Base-by-base conservation (phyloP, 2,329 filamentous ascomycete genomes). In the Achaetomium macrosporum region DNA sequence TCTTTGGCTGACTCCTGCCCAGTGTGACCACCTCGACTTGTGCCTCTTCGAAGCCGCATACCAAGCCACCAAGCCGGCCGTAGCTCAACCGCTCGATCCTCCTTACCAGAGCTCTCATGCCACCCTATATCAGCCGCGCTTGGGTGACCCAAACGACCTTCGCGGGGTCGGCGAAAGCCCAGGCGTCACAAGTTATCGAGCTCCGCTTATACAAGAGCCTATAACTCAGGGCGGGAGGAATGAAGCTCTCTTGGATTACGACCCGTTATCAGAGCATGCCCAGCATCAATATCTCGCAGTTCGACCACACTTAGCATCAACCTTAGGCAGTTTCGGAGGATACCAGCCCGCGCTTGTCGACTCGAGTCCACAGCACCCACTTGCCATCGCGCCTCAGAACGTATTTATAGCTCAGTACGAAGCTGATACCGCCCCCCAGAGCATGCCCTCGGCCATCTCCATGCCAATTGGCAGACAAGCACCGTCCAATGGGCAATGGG, bases 1-100 rank as follows among this genome's bases (percentile, higher is more conserved):
- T 16, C 20, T 33, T 5, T 36, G 37, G 16, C 56, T 57, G n/a
- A 58, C 57, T 2, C n/a, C 10, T 11, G 10, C 7, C 43, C 12
- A 65, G 63, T 64, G 63, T 33, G 35, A 37, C 10, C 63, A 64
- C 42, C 55, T 54, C 36, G 51, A 62, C 42, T 16, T 57, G 1
- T 15, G 16, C 5, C 47, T 51, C 1, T 59, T 60, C 39, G 56
- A 63, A 37, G 31, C 35, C 15, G 48, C 36, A 16, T 62, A 61
- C 40, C 37, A 57, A 37, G 43, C 29, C 13, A 19, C 9, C 6
- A 59, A 53, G 42, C 48, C 5, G 11, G n/a, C 16, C 7, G 19
- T 2, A 2, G 17, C n/a, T 30, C 5, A 20, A 25, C 31, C 17
- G 6, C 17, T n/a, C n/a, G 10, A 40, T n/a, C 13, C 25, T 12